phyloP scores from a whole-genome alignment of 306 rosid genomes.

The Vachellia pachyceras region DNA sequence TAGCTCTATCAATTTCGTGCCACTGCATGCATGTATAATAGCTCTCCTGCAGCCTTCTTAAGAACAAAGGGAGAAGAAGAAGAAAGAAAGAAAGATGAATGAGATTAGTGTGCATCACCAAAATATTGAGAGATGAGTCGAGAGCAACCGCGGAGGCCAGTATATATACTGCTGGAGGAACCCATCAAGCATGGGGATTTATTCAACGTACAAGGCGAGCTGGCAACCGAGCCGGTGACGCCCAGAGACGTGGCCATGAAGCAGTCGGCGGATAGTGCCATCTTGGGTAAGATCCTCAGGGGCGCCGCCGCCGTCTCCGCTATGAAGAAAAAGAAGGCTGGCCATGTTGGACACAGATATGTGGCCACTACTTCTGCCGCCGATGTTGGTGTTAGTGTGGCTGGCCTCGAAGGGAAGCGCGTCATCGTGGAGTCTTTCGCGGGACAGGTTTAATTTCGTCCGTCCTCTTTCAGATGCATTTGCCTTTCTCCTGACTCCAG shows the following conservation, averaged over 20 bases:
- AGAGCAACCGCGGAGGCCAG: conserved; percentile 48
- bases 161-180: conserved; percentile 25
- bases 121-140: conserved; percentile 52
- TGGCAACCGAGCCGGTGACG: conserved; percentile 43
- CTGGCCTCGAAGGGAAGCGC: conserved; percentile 40
- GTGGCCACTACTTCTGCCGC: background rate
- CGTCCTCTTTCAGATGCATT: background rate
- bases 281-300: conserved; percentile 49
- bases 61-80: no score
- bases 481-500: background rate
- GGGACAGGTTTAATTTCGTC: conserved; percentile 52
- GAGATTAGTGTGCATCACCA: background rate
- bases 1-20: no score
- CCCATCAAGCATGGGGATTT: conserved; percentile 56
- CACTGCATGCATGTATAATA: no score
- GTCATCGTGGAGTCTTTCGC: conserved; percentile 45
- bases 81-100: no score
- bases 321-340: conserved; percentile 46
- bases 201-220: conserved; percentile 48
- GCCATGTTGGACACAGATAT: conserved; percentile 45
- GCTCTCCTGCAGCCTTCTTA: no score
- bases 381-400: conserved; percentile 29
- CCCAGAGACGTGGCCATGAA: conserved; percentile 54
- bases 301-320: conserved; percentile 54
- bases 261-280: conserved; percentile 52